Evolutionary conservation across 805 yeast genomes (phyloP), one percentile per base, ranked within the genome.

Genomic region (Isabelozyma pseudorhagii): DNA sequence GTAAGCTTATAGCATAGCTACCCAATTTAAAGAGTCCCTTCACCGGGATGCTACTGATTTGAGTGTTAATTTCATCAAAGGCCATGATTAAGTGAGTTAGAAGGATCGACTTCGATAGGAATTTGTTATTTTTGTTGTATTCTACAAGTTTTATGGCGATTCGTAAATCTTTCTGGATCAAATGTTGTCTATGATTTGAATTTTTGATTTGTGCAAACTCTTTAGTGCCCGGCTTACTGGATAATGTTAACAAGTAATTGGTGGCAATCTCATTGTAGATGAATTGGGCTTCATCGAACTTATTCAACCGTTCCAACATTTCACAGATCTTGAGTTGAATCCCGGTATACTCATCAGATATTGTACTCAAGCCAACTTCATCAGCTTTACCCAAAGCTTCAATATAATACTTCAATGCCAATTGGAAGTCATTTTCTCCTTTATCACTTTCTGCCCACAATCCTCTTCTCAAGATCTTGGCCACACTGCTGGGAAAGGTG

Each of bases 281-380:
- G 53, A 76, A 74, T 38, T 80, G 74, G 0, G 96, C 96, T 46
- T 85, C 87, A 11, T 80, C 80, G 31, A 61, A 55, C 82, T 80
- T 76, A 17, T 75, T 77, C 56, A 90, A 66, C 40, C 84, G 75
- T 59, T 89, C 96, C 62, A 82, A 88, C 90, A 90, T 86, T 60
- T 91, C 96, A 9, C 87, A 96, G 36, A 89, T 72, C 60, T 92
- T 89, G 64, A 93, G 74, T 60, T 92, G 96, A 47, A 93, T 81
- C 0, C 97, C 97, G 0, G 97, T 92, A 64, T 88, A 92, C 60
- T 88, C 93, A 60, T 89, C 94, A 49, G 82, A 75, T 31, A 87
- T 57, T 9, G 78, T 78, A 53, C 81, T 79, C 69, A 89, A 63
- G 0, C 75, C 76, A 43, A 82, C 67, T 27, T 75, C 70, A 38